phyloP scores from a whole-genome alignment of 2,329 filamentous ascomycete genomes.

The Amauroascus verrucosus region DNA sequence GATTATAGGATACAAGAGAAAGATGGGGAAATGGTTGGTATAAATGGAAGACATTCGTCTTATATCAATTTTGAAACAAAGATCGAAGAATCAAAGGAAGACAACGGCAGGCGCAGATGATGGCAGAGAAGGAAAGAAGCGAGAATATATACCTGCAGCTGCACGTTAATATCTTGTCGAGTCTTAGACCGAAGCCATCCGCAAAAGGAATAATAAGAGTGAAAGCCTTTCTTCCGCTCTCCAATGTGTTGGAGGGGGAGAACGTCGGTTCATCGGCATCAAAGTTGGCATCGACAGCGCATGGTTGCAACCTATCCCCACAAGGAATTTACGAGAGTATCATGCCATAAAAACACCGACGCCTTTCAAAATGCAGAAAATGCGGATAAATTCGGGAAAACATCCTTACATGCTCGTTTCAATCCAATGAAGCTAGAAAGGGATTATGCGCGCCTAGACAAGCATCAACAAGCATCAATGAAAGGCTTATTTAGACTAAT shows the following conservation, averaged over 20 bases:
- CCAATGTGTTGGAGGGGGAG: neutral
- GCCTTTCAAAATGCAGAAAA: neutral
- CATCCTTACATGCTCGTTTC: neutral
- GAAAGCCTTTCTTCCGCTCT: no score
- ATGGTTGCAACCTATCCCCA: neutral
- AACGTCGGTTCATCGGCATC: neutral
- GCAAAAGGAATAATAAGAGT: no score
- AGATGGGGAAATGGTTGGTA: neutral
- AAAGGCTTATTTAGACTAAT: no score
- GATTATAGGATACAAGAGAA: neutral
- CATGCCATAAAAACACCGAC: neutral
- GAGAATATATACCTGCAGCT: neutral
- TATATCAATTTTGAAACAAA: neutral
- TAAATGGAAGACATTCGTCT: neutral
- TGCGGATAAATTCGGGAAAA: neutral
- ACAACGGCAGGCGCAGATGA: conserved; percentile 3
- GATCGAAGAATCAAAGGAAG: neutral
- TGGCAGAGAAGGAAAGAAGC: neutral
- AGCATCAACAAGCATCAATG: neutral
- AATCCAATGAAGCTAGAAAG: neutral
- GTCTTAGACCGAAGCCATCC: no score
- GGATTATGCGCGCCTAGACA: neutral
- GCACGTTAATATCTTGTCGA: neutral
- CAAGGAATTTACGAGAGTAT: neutral
- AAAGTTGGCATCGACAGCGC: neutral